Percentiles rank a stretch among this genome's conserved stretches.
Conservation (phyloP, 345 rosid species). For the Eucalyptus globulus region DNA sequence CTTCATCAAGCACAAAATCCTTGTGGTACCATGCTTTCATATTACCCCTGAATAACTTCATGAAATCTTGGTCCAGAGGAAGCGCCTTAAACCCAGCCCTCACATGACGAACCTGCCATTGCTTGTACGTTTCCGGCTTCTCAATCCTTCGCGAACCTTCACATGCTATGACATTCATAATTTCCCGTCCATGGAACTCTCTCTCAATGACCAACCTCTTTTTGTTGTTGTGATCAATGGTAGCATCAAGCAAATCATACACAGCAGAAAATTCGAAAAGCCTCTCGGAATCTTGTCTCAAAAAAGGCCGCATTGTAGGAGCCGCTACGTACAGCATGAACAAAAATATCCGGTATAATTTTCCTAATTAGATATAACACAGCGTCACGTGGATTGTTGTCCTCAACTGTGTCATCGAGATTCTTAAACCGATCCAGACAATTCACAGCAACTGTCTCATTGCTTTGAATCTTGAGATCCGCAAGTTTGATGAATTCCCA, state of each 20-base stretch:
- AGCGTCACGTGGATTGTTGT: constrained; percentile 44
- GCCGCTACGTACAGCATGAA: constrained; percentile 35
- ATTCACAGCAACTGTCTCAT: constrained; percentile 66
- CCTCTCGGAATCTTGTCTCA: constrained; percentile 67
- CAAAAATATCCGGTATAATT: constrained; percentile 54
- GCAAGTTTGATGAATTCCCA: constrained; percentile 12
- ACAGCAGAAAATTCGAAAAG: constrained; percentile 52
- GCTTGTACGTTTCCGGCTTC: constrained; percentile 87
- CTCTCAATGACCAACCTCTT: constrained; percentile 48
- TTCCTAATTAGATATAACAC: constrained; percentile 43
- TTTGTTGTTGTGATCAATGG: constrained; percentile 25
- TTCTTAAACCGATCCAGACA: constrained; percentile 25
- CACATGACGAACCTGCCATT: constrained; percentile 53
- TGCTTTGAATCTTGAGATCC: constrained; percentile 35
- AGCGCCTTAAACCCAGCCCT: constrained; percentile 70
- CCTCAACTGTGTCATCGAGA: constrained; percentile 68
- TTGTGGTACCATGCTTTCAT: constrained; percentile 43
- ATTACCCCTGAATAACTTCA: constrained; percentile 16
- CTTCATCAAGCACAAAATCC: constrained; percentile 64
- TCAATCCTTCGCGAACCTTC: constrained; percentile 70
- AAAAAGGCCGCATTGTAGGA: constrained; percentile 74
- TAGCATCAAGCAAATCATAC: constrained; percentile 54
- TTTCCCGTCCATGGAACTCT: constrained; percentile 54
- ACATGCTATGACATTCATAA: constrained; percentile 61
- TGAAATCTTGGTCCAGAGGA: constrained; percentile 25